Evolutionary conservation across 768 basidiomycete genomes (phyloP), one percentile per base, ranked within the genome.

Genomic region (Peribolospora baueri): DNA sequence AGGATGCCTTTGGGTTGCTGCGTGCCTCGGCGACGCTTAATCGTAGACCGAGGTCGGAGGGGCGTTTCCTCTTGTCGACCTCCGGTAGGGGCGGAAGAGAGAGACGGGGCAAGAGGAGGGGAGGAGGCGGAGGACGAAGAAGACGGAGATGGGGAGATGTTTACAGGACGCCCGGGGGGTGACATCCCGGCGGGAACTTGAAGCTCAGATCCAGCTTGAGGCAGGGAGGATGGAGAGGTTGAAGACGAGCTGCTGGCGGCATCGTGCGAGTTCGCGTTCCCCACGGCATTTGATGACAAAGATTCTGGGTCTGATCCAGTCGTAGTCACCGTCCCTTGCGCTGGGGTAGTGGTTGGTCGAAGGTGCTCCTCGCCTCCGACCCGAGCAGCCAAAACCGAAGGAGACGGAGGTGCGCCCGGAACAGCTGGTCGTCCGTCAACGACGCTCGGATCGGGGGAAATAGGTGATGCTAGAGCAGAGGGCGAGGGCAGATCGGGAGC

Each of bases 1-100:
- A 63, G 57, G 55, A 63, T 61, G 9, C 57, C 51, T 51, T 52
- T 8, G 60, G 60, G 14, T 52, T 51, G 7, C 25, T 50, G 53
- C 43, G 53, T 25, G 37, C 42, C 10, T 14, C 14, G 25, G 25
- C 25, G 25, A 25, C 25, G 25, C 25, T 25, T 25, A 25, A 25
- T 25, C 25, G 25, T 25, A 25, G 25, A 25, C 25, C 25, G 25
- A 25, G 25, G 25, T 25, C 25, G 25, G 25, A 25, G 25, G 25
- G 25, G 25, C 25, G 25, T 25, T 25, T 25, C 25, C 25, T 25
- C 25, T 25, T 25, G 25, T 25, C 1, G 25, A 25, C 25, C 25
- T 25, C 25, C 25, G 25, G 25, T 25, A 25, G 25, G 10, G 46
- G 46, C 10, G 46, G 46, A 14, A 46, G 46, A 10, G 46, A 14